Base-by-base conservation (phyloP, 192 early-diverging fungal species). In the Coemansia sp. region DNA sequence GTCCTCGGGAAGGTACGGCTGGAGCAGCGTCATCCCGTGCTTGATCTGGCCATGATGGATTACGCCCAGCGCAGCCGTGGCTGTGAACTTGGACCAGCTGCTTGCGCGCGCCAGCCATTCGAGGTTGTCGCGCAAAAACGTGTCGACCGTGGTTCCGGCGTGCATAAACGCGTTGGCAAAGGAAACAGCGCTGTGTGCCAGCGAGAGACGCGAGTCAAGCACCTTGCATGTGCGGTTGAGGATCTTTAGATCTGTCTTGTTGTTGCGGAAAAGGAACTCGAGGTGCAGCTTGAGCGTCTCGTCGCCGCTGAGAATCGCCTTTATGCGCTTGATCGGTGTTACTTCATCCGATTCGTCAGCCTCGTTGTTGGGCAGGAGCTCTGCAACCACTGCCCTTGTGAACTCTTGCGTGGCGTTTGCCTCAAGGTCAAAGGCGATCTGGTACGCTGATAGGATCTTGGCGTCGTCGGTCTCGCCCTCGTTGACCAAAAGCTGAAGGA, bases 41-140 rank as follows among this genome's bases (percentile, higher is more conserved):
- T 88, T 86, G 46, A 96, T 77, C 65, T 99, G 96, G n/a, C 96
- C 96, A 83, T 91, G 93, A 82, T 99, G 97, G 67, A 99, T 97
- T 11, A 98, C 95, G 61, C 97, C 97, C 45, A 99, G 76, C 14
- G 95, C 92, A 13, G 97, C 97, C 3, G 96, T 98, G 2, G 96
- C 97, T 59, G 93, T 92, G 77, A 99, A 99, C 82, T 99, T 99
- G 25, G 95, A 90, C 97, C 97, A 99, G 85, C 97, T 97, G 35
- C 90, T 97, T 43, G 96, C 94, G 59, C 96, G 88, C 52, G 91
- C 88, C 41, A 99, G 87, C 97, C 97, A 99, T 68, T 99, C 96
- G 46, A 98, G 82, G 75, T 95, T 98, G 61, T 96, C 91, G 50
- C 97, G 86, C 79, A 99, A 85, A 71, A 99, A 99, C 70, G 94